Base-by-base conservation (phyloP, 1,139 yeast species). In the Pichia sp. region DNA sequence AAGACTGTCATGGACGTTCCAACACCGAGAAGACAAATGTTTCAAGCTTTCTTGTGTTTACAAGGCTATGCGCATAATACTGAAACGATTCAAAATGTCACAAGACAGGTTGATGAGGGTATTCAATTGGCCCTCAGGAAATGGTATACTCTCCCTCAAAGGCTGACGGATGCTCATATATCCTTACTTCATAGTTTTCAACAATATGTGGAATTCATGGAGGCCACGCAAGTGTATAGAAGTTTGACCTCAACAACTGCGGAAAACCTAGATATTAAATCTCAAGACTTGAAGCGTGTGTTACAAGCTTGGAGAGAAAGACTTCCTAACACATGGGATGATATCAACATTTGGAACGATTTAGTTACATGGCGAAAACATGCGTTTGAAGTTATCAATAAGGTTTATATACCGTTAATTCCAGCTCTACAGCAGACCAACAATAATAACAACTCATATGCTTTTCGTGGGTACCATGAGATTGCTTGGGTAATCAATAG, bases 401-500 rank as follows among this genome's bases (percentile, higher is more conserved):
- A 87, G 66, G 95, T 88, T 1, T 93, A 93, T 68, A 79, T 91
- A 78, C 99, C 99, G 31, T 78, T 95, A 62, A 87, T 91, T 55
- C 96, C 96, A 1, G 83, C 88, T 2, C 70, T 89, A 49, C 96
- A 87, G 61, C 95, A 86, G 62, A 85, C 53, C 2, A 50, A 82
- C 50, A 74, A 73, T 54, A 87, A 85, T 64, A 87, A 90, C 13
- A 88, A 87, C 60, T 89, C 97, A 1, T 90, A 89, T 65, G 98
- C 96, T 1, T 95, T 90, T 68, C 78, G 99, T 58, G 99, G 99
- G 1, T 95, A 88, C 71, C 99, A 95, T 67, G 99, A 95, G 70
- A 90, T 93, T 66, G 99, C 99, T 1, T 95, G 99, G 98, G 96
- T 95, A 12, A 93, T 95, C 63, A 95, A 95, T 69, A 74, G 99